These are phyloP conservation scores for Gossypium gossypioides DNA, from an alignment of 441 rosid species.

Conservation along the genomic window DNA sequence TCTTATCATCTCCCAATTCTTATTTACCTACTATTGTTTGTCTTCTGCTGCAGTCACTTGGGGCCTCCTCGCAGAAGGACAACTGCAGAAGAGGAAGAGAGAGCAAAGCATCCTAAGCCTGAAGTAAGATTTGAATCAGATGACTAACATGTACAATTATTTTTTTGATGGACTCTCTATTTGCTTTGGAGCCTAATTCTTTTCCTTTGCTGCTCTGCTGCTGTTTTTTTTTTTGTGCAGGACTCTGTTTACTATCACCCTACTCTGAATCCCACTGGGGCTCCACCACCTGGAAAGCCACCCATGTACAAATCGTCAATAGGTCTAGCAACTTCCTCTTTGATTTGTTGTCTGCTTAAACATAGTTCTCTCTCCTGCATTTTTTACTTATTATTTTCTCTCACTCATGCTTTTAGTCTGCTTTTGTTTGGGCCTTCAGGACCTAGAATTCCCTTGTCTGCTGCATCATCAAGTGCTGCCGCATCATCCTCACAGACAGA, in stretches of 20 bases:
- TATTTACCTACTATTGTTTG: slow-evolving; percentile 19
- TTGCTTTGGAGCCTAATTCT: slow-evolving; percentile 5
- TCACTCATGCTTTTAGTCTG: neutral
- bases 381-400: slow-evolving; percentile 5
- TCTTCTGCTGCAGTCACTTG: slow-evolving; percentile 58
- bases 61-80: slow-evolving; percentile 72
- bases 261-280: slow-evolving; percentile 87
- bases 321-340: slow-evolving; percentile 33
- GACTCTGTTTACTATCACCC: slow-evolving; percentile 96
- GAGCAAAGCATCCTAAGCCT: slow-evolving; percentile 66
- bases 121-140: slow-evolving; percentile 42
- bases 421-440: slow-evolving; percentile 37
- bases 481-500: slow-evolving; percentile 50
- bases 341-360: neutral
- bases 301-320: slow-evolving; percentile 87
- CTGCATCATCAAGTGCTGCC: slow-evolving; percentile 47
- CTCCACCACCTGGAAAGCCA: slow-evolving; percentile 97
- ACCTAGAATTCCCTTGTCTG: slow-evolving; percentile 63
- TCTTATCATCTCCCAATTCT: slow-evolving; percentile 7
- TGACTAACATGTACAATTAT: slow-evolving; percentile 9
- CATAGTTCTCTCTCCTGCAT: neutral
- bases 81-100: slow-evolving; percentile 75
- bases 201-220: slow-evolving; percentile 8
- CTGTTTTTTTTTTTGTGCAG: slow-evolving; percentile 31
- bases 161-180: neutral